Evolutionary conservation across 2,329 filamentous ascomycete species (phyloP).

Genomic region (Chaetoscypha palmicola): DNA sequence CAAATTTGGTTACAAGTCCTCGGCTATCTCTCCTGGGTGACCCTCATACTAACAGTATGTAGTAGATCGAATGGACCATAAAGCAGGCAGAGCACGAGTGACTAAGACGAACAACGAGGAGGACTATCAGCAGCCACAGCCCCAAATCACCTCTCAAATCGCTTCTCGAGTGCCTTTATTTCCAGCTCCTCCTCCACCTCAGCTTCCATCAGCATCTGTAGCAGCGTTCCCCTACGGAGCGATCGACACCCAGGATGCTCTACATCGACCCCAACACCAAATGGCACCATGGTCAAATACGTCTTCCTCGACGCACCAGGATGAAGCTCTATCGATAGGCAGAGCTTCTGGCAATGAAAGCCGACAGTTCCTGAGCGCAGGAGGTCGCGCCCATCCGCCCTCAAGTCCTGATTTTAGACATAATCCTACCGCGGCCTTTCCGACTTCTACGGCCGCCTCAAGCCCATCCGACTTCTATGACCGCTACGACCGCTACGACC

Average conservation of each 20-base stretch:
- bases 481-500: no score
- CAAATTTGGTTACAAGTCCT: no score
- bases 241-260: conserved; percentile 5
- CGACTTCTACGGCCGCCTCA: conserved; percentile 1
- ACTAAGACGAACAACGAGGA: conserved; percentile 1
- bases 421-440: background rate
- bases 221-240: background rate
- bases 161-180: no score
- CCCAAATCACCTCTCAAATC: no score
- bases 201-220: no score
- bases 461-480: conserved; percentile 14
- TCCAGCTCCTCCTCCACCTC: background rate
- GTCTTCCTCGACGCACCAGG: background rate
- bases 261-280: background rate
- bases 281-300: background rate
- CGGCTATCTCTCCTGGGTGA: no score
- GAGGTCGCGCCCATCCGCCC: background rate
- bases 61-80: conserved; percentile 43
- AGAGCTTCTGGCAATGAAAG: no score
- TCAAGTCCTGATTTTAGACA: background rate
- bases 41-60: no score
- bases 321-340: background rate
- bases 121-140: no score
- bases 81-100: conserved; percentile 5
- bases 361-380: no score